Evolutionary conservation across 2,329 filamentous ascomycete species (phyloP), one percentile per base, ranked within the genome.

Genomic region (Lachnellula suecica): DNA sequence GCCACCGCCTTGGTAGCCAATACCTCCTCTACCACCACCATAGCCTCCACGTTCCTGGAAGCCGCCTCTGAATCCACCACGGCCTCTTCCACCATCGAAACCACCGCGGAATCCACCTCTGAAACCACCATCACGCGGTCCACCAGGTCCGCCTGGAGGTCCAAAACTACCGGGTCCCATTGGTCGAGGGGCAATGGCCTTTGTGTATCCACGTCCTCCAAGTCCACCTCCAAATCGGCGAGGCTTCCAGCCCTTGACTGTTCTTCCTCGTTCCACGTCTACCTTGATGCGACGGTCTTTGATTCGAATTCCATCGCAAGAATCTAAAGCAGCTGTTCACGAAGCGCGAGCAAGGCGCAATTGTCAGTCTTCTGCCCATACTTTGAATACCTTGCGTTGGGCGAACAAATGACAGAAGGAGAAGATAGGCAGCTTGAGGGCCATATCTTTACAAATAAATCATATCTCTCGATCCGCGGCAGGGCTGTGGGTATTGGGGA

Each of bases 251-350:
- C 88, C 91, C 67, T 89, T 89, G 37, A 97, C 91, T 27, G 94
- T 97, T 63, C 94, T 88, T 61, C 94, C 94, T 67, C 94, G 87
- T 74, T 99, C 94, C 56, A 97, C 93, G 69, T 99, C 94, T 66
- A 97, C 91, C 68, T 96, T 84, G 66, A 97, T 89, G 64, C 88
- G 85, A 67, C 93, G 85, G 68, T 95, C 92, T 70, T 91, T 95
- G 74, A 99, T 96, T 63, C 87, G 86, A 67, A 96, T 88, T 60
- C 90, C 90, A 79, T 97, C 92, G 70, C 81, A 85, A 63, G 78
- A 74, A 66, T 86, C 96, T 78, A 97, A 85, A 72, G 94, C 94
- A 79, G 92, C 94, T 96, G 81, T 74, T 79, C 72, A 72, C 69
- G 71, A 73, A 66, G 72, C 75, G 77, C 79, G 75, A 79, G 73